Evolutionary conservation across 768 basidiomycete genomes (phyloP), one percentile per base, ranked within the genome.

Genomic region (Crucibulum laeve): DNA sequence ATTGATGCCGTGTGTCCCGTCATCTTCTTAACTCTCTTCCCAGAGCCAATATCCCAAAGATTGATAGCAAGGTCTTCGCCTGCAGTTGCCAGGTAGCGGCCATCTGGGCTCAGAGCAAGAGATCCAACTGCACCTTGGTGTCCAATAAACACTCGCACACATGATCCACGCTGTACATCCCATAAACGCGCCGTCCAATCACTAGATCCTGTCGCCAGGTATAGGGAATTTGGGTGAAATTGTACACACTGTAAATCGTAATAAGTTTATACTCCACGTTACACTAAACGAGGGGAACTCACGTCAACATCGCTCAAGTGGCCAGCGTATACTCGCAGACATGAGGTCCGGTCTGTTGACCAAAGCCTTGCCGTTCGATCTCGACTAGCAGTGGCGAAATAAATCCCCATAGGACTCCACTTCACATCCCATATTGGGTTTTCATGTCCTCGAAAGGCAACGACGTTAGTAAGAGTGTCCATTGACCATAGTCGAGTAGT

Each of bases 391-490:
- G 90, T 95, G 5, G 96, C 95, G 62, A 99, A 99, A 67, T 99
- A 97, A n/a, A 94, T 81, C 3, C 96, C 94, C 73, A 91, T 84
- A 7, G 96, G 95, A 56, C 91, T 94, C 96, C 96, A 99, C 59
- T 97, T 87, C 10, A 95, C 93, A 54, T 98, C 96, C 96, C 96
- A 99, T 0, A 99, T 84, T 0, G 96, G 93, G 61, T 96, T 94
- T 58, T 94, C 86, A 54, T 99, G 96, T 0, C 96, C 95, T 25
- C 92, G 79, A 59, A 93, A 99, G 4, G 87, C 93, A 15, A 93
- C 93, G 7, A 98, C 67, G 54, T 96, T 96, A 13, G 88, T 80
- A 76, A 92, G 82, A 0, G 95, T 96, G 50, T 98, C 92, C 63
- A 97, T 69, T 4, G 92, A 95, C 96, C 96, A 99, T 15, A 99